Conservation (phyloP, 1,284 basidiomycete species). For the Mrakiaceae sp. region DNA sequence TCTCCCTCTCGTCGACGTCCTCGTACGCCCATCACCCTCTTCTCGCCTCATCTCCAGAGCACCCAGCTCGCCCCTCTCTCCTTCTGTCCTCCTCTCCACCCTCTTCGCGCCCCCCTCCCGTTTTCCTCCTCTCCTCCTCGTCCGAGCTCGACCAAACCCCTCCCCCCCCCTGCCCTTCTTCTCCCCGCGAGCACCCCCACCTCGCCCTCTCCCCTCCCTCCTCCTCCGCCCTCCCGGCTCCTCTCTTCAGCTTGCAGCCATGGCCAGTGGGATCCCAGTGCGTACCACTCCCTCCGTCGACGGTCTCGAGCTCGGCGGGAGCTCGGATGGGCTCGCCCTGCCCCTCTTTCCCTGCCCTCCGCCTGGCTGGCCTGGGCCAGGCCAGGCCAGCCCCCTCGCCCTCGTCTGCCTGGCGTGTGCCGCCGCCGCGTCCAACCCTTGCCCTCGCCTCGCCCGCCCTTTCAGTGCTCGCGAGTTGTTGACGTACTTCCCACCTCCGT, state of each 20-base stretch:
- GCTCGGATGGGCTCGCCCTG: background rate
- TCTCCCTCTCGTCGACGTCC: no score
- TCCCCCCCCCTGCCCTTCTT: background rate
- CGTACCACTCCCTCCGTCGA: conserved; percentile 11
- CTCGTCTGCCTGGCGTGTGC: background rate
- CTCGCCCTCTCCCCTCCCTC: background rate
- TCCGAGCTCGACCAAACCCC: no score
- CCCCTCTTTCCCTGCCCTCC: background rate
- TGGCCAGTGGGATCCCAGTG: conserved; percentile 26
- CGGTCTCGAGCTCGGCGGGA: background rate
- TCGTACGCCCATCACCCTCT: no score
- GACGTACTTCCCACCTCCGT: background rate
- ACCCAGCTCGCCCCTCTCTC: no score
- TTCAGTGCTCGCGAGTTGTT: no score
- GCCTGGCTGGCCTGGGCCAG: background rate
- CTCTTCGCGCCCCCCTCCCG: background rate
- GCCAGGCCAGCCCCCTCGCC: background rate
- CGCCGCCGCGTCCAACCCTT: background rate
- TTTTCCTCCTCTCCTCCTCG: background rate
- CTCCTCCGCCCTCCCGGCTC: background rate
- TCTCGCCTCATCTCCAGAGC: no score
- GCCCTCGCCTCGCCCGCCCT: background rate
- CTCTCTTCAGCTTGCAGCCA: background rate
- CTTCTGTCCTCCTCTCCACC: background rate
- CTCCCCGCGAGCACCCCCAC: background rate